Evolutionary conservation across 352 stramenopile species (phyloP), one percentile per base, ranked within the genome.

Genomic region (Globisporangium paddicum): DNA sequence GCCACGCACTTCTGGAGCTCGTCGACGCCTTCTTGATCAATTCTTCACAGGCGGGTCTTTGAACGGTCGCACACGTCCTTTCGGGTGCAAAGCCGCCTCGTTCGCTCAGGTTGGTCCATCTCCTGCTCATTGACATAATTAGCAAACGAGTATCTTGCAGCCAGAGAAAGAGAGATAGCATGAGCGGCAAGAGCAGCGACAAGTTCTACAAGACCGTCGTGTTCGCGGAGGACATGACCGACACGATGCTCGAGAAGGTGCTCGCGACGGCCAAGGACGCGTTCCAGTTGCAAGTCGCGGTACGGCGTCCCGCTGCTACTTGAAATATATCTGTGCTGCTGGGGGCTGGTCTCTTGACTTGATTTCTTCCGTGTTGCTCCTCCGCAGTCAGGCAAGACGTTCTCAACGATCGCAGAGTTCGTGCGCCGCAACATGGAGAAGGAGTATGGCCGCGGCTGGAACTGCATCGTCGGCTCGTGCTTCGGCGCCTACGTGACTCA

Each of bases 401-500:
- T 96, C 63, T 95, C 90, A 48, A 96, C 82, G 18, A 93, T 97
- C 48, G 90, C 90, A 46, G 85, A 95, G 62, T 95, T 93, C 59
- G 93, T 97, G 49, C 82, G 90, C 11, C 85, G 84, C 67, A 94
- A 90, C 60, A 97, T 98, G 75, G 90, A 97, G 66, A 97, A 97
- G 60, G 80, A 96, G 60, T 96, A 96, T 65, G 89, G 91, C 0
- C 77, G 82, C 35, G 89, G 92, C 25, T 98, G 93, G 92, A 98
- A 98, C 70, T 96, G 87, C 60, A 74, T 98, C 54, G 90, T 98
- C 37, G 93, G 91, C 25, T 81, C 82, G 42, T 95, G 73, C 30
- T 98, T 98, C 66, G 92, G 92, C 30, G 89, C 89, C 37, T 98
- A 96, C 68, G 93, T 98, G 55, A 98, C 93, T 21, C 93, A 98